phyloP scores from a whole-genome alignment of 2,329 filamentous ascomycete species.

The Lasiodiplodia theobromae region DNA sequence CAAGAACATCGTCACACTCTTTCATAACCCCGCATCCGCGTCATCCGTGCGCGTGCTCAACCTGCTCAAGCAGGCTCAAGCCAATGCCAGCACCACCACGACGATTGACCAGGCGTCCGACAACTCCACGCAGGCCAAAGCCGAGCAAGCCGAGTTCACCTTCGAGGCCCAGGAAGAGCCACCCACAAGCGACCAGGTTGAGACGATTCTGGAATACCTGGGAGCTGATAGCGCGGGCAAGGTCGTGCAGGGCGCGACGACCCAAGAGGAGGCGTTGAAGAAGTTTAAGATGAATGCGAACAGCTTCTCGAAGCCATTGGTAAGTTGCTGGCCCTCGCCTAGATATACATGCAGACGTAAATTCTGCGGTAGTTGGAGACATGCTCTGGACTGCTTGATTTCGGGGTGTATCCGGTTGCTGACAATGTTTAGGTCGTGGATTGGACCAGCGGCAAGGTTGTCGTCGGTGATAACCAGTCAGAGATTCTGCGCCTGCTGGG shows the following conservation, averaged over 20 bases:
- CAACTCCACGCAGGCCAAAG: constrained; percentile 65
- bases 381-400: not conserved
- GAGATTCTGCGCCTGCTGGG: constrained; percentile 85
- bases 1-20: constrained; percentile 90
- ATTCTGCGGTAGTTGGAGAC: not conserved
- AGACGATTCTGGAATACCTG: constrained; percentile 84
- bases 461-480: constrained; percentile 80
- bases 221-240: constrained; percentile 67
- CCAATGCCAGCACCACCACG: constrained; percentile 70
- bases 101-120: constrained; percentile 78
- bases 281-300: constrained; percentile 74
- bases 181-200: constrained; percentile 83
- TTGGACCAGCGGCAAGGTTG: constrained; percentile 89
- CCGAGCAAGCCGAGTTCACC: constrained; percentile 76
- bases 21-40: constrained; percentile 81
- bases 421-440: constrained; percentile 67
- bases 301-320: constrained; percentile 78
- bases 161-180: constrained; percentile 81
- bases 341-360: not conserved
- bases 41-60: constrained; percentile 76
- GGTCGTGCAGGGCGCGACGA: constrained; percentile 76
- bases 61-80: constrained; percentile 81
- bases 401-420: constrained; percentile 2
- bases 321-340: constrained; percentile 54
- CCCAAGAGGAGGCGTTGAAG: constrained; percentile 78